Conservation (phyloP, 805 yeast species). For the Nakazawaea wickerhamii region DNA sequence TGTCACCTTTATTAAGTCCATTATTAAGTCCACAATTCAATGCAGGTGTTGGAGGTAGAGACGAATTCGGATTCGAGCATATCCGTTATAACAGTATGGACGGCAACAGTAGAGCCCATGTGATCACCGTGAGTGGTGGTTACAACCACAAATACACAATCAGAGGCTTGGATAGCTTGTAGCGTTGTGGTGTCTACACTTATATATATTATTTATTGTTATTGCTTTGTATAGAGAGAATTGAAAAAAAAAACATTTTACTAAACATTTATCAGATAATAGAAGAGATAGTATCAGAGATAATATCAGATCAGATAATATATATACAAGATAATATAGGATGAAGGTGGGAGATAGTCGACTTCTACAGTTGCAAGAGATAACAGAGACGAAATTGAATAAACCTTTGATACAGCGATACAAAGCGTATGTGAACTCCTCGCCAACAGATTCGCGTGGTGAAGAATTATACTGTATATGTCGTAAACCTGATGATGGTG, state of each 20-base stretch:
- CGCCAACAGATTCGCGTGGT: slow-evolving; percentile 40
- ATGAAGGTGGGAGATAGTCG: background rate
- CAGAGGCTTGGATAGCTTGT: slow-evolving; percentile 21
- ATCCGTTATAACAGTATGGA: background rate
- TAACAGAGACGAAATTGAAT: slow-evolving; percentile 10
- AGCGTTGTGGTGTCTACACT: background rate
- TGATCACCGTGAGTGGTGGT: slow-evolving; percentile 28
- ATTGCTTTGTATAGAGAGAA: too few relatives aligned
- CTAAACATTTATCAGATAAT: background rate
- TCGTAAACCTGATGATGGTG: slow-evolving; percentile 71
- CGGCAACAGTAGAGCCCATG: slow-evolving; percentile 14
- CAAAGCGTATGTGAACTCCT: slow-evolving; percentile 24
- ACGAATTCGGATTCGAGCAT: slow-evolving; percentile 8
- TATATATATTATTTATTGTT: too few relatives aligned
- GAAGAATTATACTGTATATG: slow-evolving; percentile 76
- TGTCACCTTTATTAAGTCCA: slow-evolving; percentile 45
- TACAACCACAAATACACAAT: slow-evolving; percentile 28
- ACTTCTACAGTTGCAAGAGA: background rate
- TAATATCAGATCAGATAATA: too few relatives aligned
- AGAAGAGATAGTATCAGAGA: background rate
- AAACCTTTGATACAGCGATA: slow-evolving; percentile 22
- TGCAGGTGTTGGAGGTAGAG: slow-evolving; percentile 7
- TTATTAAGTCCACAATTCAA: slow-evolving; percentile 19
- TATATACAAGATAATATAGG: too few relatives aligned
- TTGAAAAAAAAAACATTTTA: background rate